A percentile compares a stretch with the other conserved stretches of the same genome.
Conservation (phyloP, 1,284 basidiomycete genomes). For the Earliella scabrosa region DNA sequence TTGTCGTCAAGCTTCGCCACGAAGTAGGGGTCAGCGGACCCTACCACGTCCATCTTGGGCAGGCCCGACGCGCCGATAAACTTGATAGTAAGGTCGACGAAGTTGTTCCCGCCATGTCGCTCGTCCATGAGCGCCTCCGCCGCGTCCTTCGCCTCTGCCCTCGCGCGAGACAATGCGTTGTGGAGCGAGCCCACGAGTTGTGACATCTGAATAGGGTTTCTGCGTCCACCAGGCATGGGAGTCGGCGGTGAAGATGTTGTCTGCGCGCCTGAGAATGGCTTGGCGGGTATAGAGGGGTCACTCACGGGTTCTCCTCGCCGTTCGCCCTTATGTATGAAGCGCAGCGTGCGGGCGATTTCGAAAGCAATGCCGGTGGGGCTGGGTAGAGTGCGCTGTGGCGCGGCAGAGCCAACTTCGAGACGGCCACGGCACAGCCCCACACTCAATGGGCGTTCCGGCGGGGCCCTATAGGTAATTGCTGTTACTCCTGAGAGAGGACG, state of each 20-base stretch:
- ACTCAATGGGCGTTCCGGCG: too few species aligned
- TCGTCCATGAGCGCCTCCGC: constrained; percentile 15
- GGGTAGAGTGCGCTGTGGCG: not conserved
- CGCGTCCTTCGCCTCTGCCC: constrained; percentile 18
- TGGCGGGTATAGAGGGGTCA: not conserved
- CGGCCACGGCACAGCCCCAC: not conserved
- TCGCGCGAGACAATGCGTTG: constrained; percentile 20
- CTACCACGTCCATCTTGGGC: constrained; percentile 73
- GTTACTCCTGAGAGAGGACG: too few species aligned
- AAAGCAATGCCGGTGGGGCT: not conserved
- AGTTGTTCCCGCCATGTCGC: constrained; percentile 23
- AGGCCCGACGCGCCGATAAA: constrained; percentile 72
- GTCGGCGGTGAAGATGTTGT: not conserved
- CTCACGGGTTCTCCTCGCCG: not conserved
- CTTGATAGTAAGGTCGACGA: constrained; percentile 59
- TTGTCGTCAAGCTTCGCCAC: constrained; percentile 65
- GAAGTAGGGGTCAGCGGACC: constrained; percentile 73
- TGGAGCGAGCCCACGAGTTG: constrained; percentile 26
- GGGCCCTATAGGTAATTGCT: too few species aligned
- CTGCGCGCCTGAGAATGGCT: not conserved
- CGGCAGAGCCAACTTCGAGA: not conserved
- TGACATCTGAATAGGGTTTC: constrained; percentile 27
- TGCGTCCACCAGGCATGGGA: constrained; percentile 23
- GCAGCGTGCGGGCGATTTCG: not conserved
- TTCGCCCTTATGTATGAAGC: not conserved